These are phyloP conservation scores for Wallemia ichthyophaga DNA, from an alignment of 1,284 basidiomycete genomes.

Conservation along the genomic window DNA sequence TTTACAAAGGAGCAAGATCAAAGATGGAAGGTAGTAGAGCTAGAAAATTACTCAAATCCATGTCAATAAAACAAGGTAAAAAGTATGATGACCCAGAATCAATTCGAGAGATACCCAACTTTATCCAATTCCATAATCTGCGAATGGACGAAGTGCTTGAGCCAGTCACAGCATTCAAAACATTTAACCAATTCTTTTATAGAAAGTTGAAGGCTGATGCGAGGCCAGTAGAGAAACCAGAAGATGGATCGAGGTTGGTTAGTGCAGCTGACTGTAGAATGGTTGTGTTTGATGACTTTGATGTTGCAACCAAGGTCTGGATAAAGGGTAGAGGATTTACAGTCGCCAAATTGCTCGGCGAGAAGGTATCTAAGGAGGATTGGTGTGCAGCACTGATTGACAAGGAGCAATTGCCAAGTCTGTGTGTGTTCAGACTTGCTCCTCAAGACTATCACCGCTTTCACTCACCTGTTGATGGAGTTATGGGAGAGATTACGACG, in stretches of 20 bases:
- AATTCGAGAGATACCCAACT: conserved; percentile 48
- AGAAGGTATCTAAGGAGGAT: conserved; percentile 35
- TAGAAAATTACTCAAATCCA: conserved; percentile 46
- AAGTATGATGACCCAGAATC: conserved; percentile 75
- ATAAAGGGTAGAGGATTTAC: conserved; percentile 90
- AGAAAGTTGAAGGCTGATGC: conserved; percentile 61
- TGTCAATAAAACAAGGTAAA: conserved; percentile 76
- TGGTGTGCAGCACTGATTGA: conserved; percentile 22
- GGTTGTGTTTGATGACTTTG: conserved; percentile 65
- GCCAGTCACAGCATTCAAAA: conserved; percentile 53
- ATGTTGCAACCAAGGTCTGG: conserved; percentile 66
- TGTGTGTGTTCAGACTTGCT: conserved; percentile 68
- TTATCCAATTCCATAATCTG: conserved; percentile 71
- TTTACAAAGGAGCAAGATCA: conserved; percentile 74
- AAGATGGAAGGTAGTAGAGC: conserved; percentile 70
- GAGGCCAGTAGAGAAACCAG: conserved; percentile 39
- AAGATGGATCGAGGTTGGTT: conserved; percentile 46
- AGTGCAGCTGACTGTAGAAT: conserved; percentile 77
- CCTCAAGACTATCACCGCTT: conserved; percentile 82
- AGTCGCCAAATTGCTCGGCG: conserved; percentile 45
- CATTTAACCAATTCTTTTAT: conserved; percentile 31
- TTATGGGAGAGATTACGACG: conserved; percentile 9
- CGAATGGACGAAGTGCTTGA: conserved; percentile 53
- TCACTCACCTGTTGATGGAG: conserved; percentile 65
- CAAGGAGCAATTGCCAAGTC: conserved; percentile 3